These are phyloP conservation scores for Metarhizium sp. DNA, from an alignment of 2,329 filamentous ascomycete genomes.

Conservation along the genomic window DNA sequence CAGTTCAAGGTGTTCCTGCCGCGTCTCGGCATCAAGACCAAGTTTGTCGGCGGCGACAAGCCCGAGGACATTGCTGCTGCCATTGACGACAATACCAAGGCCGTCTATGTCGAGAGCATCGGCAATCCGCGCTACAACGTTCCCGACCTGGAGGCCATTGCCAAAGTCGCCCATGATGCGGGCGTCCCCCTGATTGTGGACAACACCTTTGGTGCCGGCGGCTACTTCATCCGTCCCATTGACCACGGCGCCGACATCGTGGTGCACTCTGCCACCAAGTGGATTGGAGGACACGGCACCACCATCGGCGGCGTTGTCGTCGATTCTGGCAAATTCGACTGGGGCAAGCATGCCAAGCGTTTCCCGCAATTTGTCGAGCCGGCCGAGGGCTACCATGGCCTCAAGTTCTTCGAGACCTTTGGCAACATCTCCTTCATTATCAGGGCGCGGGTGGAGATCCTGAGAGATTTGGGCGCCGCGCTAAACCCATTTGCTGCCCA, in stretches of 20 bases:
- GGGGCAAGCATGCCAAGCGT: constrained; percentile 71
- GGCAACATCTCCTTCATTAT: constrained; percentile 75
- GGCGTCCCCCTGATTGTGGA: constrained; percentile 66
- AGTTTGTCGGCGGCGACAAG: constrained; percentile 76
- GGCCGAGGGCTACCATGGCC: constrained; percentile 79
- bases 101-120: constrained; percentile 84
- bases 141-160: constrained; percentile 82
- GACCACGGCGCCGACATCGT: constrained; percentile 89
- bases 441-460: constrained; percentile 77
- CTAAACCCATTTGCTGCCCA: constrained; percentile 90
- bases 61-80: constrained; percentile 68
- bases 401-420: constrained; percentile 93
- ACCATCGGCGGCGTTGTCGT: constrained; percentile 82
- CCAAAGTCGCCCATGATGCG: constrained; percentile 62
- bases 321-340: constrained; percentile 88
- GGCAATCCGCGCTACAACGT: constrained; percentile 92
- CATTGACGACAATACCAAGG: constrained; percentile 91
- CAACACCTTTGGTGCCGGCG: constrained; percentile 92
- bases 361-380: constrained; percentile 93
- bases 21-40: constrained; percentile 78
- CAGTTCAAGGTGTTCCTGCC: constrained; percentile 89
- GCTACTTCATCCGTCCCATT: constrained; percentile 79
- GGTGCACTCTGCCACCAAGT: constrained; percentile 90
- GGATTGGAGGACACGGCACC: constrained; percentile 93
- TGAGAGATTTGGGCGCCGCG: constrained; percentile 74